A percentile compares a stretch with the other conserved stretches of the same genome.
Evolutionary conservation across 2,329 filamentous ascomycete species (phyloP).

Genomic region (Chaetomiaceae sp.): DNA sequence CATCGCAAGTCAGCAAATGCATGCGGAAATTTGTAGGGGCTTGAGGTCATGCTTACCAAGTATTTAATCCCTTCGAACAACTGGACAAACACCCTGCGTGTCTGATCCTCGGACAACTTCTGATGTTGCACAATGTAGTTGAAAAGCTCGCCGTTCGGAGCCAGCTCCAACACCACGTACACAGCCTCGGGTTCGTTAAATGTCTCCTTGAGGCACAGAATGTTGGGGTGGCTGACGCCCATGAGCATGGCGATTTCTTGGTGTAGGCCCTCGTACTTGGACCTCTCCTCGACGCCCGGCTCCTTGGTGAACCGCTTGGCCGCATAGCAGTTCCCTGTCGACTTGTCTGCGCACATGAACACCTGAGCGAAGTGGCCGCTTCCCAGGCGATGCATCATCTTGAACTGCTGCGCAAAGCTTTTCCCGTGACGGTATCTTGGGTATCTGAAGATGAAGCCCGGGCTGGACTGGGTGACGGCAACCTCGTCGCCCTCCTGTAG

Average conservation of each 20-base stretch:
- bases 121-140: constrained; percentile 89
- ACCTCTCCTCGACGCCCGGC: constrained; percentile 71
- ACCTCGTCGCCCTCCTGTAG: constrained; percentile 88
- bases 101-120: constrained; percentile 77
- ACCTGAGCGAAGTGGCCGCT: constrained; percentile 25
- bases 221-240: constrained; percentile 91
- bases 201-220: constrained; percentile 89
- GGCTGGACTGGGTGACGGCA: constrained; percentile 62
- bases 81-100: constrained; percentile 82
- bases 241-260: constrained; percentile 96
- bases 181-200: constrained; percentile 89
- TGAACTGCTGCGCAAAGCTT: constrained; percentile 81
- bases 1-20: constrained; percentile 27
- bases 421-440: constrained; percentile 68
- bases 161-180: constrained; percentile 85
- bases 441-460: constrained; percentile 87
- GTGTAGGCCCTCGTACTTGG: constrained; percentile 78
- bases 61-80: constrained; percentile 94
- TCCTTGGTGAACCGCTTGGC: constrained; percentile 94
- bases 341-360: constrained; percentile 63
- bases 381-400: constrained; percentile 45
- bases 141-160: constrained; percentile 89
- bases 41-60: constrained; percentile 65
- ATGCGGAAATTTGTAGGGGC: no score
- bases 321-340: constrained; percentile 73